These are phyloP conservation scores for Santalum album DNA, from an alignment of 164 flowering plant genomes.

Conservation along the genomic window DNA sequence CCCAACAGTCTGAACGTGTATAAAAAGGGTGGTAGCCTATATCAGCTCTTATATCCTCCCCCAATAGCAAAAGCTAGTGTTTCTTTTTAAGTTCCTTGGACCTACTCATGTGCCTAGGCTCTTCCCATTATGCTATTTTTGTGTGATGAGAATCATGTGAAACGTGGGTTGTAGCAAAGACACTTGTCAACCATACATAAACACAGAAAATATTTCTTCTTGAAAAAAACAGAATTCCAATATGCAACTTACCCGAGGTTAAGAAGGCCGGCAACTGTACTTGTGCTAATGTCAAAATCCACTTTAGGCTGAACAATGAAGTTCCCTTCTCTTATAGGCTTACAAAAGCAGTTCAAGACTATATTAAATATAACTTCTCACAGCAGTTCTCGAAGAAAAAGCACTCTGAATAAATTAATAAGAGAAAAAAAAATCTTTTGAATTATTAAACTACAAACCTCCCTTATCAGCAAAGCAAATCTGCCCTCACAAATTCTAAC, in stretches of 20 bases:
- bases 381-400: not conserved
- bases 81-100: not conserved
- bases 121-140: not conserved
- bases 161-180: not conserved
- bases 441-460: conserved; percentile 42
- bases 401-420: not conserved
- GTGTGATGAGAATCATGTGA: no score
- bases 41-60: no score
- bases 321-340: conserved; percentile 97
- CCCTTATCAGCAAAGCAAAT: conserved; percentile 90
- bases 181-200: not conserved
- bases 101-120: not conserved
- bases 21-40: no score
- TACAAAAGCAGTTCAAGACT: conserved; percentile 8
- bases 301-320: conserved; percentile 98
- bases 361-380: not conserved
- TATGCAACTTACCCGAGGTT: conserved; percentile 76
- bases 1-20: no score
- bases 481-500: conserved; percentile 98
- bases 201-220: not conserved
- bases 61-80: not conserved
- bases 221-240: not conserved
- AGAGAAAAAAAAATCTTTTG: not conserved
- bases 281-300: conserved; percentile 94
- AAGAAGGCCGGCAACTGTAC: conserved; percentile 94